Percentiles rank a stretch among this genome's conserved stretches.
Conservation (phyloP, 345 rosid genomes). For the Citrus maxima region DNA sequence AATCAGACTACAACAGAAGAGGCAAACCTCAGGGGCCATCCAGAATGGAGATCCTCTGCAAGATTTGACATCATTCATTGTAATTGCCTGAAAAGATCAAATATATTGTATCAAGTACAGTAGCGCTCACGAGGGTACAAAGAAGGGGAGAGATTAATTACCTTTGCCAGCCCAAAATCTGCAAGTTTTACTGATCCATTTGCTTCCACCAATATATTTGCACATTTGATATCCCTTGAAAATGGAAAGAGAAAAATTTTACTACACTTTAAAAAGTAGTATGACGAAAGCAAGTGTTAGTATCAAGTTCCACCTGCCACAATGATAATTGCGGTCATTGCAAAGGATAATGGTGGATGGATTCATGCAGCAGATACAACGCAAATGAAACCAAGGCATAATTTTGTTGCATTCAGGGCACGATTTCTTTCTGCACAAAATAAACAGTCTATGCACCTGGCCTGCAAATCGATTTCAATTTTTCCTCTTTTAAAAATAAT, state of each 20-base stretch:
- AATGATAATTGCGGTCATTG: neutral
- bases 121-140: neutral
- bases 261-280: neutral
- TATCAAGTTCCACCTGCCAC: neutral
- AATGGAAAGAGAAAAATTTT: slow-evolving; percentile 4
- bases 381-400: neutral
- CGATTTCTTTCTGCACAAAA: neutral
- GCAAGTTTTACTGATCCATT: slow-evolving; percentile 87
- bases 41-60: slow-evolving; percentile 82
- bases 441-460: neutral
- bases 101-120: neutral
- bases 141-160: slow-evolving; percentile 11
- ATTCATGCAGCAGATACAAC: neutral
- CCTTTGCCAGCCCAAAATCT: slow-evolving; percentile 98
- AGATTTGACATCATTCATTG: slow-evolving; percentile 68
- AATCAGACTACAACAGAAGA: slow-evolving; percentile 16
- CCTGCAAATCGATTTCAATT: neutral
- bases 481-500: neutral
- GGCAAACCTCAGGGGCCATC: slow-evolving; percentile 98
- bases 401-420: neutral
- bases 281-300: neutral
- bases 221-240: slow-evolving; percentile 88
- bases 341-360: neutral
- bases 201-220: slow-evolving; percentile 75
- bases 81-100: slow-evolving; percentile 57